Evolutionary conservation across 768 basidiomycete genomes (phyloP), one percentile per base, ranked within the genome.

Genomic region (Tricholoma saponaceum): DNA sequence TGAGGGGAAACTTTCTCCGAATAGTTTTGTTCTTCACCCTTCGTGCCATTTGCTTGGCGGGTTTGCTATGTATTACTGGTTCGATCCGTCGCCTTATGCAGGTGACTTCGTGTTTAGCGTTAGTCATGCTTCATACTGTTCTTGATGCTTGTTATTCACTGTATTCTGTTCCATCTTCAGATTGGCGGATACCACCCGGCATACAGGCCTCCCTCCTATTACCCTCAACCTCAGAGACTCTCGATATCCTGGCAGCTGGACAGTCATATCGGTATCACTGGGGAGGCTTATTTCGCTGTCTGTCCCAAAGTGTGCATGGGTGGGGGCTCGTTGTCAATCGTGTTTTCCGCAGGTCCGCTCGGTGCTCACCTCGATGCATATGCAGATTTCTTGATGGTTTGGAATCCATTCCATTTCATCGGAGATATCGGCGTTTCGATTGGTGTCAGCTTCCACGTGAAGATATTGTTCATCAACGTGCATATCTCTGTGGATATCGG

Each of bases 241-340:
- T 16, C 25, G 28, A 55, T 55, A 35, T 55, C 54, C 14, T 55
- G 54, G 54, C 35, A 55, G 54, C 41, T 55, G 20, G 54, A 55
- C 14, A 18, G 25, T n/a, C 16, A 26, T 4, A 41, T 55, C 25
- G 26, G 41, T 23, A 55, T 55, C 14, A 23, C 32, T 10, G 43
- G 54, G 18, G 43, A 55, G 47, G 32, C 41, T 5, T 55, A 47
- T 43, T 55, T 55, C 18, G 54, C 43, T 13, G 32, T 55, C 6
- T 47, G 43, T 7, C 54, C 54, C 13, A 55, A 55, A 32, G 25
- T 20, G 14, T 55, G 54, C 13, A 55, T 55, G 54, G 41, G 41
- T 7, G 54, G 54, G 20, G 54, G 26, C 9, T 32, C 7, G 26
- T 22, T 55, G 14, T 46, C 25, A 25, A 26, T 32, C 3, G 3